Conservation (phyloP, 2,329 filamentous ascomycete genomes). For the Aspergillus felis region DNA sequence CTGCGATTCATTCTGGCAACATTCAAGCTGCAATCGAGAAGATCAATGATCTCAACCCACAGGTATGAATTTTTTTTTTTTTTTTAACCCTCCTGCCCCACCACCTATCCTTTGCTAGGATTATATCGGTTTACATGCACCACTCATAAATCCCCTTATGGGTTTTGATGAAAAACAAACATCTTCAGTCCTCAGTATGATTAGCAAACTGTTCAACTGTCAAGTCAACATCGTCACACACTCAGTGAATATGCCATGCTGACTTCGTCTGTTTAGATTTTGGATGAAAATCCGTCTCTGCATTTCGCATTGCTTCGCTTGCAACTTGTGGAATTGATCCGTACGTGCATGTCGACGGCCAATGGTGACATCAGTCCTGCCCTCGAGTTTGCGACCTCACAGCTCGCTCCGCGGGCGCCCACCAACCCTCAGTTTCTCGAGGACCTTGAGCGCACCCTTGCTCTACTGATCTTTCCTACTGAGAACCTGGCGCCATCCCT, state of each 20-base stretch:
- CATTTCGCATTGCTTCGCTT: constrained; percentile 88
- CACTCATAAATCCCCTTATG: constrained; percentile 87
- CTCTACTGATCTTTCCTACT: constrained; percentile 81
- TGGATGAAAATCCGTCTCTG: constrained; percentile 76
- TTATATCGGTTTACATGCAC: constrained; percentile 99
- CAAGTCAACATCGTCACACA: constrained; percentile 9
- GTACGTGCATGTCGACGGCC: constrained; percentile 62
- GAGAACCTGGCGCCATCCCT: constrained; percentile 74
- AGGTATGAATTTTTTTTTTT: constrained; percentile 60
- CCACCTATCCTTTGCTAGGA: constrained; percentile 61
- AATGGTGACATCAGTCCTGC: constrained; percentile 74
- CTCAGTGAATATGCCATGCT: constrained; percentile 15
- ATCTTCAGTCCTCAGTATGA: constrained; percentile 88
- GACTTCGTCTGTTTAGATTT: constrained; percentile 58
- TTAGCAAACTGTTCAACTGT: constrained; percentile 36
- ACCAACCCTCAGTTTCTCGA: constrained; percentile 76
- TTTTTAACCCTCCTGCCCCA: neutral
- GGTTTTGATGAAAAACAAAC: constrained; percentile 80
- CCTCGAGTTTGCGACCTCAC: constrained; percentile 78
- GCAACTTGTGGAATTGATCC: constrained; percentile 91
- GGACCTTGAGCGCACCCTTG: constrained; percentile 89
- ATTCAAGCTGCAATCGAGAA: constrained; percentile 81
- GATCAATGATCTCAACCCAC: constrained; percentile 84
- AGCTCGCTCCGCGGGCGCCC: constrained; percentile 82
- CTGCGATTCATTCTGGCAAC: constrained; percentile 78